These are phyloP conservation scores for Diutina sp. DNA, from an alignment of 1,139 yeast species.

Conservation along the genomic window DNA sequence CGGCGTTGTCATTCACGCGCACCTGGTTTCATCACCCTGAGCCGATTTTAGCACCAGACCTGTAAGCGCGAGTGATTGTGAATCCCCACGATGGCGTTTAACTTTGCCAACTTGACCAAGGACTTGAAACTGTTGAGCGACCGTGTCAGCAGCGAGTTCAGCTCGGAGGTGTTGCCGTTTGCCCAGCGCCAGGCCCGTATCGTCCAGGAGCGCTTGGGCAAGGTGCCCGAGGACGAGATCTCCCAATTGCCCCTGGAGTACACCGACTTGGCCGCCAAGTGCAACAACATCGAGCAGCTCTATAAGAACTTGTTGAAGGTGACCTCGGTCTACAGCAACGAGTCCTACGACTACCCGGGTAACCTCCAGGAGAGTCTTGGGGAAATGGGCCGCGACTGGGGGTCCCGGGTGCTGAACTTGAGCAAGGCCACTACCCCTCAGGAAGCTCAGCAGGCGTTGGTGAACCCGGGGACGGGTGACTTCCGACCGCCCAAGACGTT, in stretches of 20 bases:
- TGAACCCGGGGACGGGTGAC: slow-evolving; percentile 40
- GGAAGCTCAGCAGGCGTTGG: slow-evolving; percentile 72
- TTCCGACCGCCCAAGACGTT: slow-evolving; percentile 67
- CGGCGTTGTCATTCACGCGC: not conserved
- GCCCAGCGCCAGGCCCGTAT: slow-evolving; percentile 76
- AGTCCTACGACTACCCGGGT: slow-evolving; percentile 80
- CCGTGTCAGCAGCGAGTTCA: slow-evolving; percentile 27
- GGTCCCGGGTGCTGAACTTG: slow-evolving; percentile 54
- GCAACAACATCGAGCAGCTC: slow-evolving; percentile 62
- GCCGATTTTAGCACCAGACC: not conserved
- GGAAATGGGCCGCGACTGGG: slow-evolving; percentile 59
- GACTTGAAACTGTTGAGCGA: slow-evolving; percentile 28
- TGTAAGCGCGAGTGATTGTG: not conserved
- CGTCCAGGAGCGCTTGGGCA: slow-evolving; percentile 71
- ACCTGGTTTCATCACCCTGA: not conserved
- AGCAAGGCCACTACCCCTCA: slow-evolving; percentile 68
- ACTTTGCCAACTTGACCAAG: slow-evolving; percentile 28
- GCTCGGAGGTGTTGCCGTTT: slow-evolving; percentile 40
- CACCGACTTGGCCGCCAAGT: slow-evolving; percentile 57
- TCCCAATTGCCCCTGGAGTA: slow-evolving; percentile 81
- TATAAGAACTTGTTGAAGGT: slow-evolving; percentile 65
- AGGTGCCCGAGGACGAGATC: slow-evolving; percentile 52
- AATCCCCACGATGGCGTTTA: slow-evolving; percentile 26
- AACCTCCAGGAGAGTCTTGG: slow-evolving; percentile 60
- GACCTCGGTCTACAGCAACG: slow-evolving; percentile 60